A percentile compares a stretch with the other conserved stretches of the same genome.
These are phyloP conservation scores for Dothistroma pini DNA, from an alignment of 2,329 filamentous ascomycete genomes.

Conservation along the genomic window DNA sequence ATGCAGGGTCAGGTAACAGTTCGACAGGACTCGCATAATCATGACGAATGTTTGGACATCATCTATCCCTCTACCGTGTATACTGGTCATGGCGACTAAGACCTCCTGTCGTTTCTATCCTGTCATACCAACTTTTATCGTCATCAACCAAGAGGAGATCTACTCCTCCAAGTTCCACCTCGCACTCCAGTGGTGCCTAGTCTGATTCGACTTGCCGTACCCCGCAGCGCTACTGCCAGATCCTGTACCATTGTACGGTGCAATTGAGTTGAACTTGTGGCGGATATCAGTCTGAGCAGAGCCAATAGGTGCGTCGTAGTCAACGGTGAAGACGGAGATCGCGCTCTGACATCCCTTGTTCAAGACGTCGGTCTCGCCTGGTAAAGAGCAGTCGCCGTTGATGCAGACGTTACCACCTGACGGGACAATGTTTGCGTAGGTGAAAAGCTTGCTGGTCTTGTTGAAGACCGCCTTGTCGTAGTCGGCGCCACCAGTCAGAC, in stretches of 20 bases:
- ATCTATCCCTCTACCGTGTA: neutral
- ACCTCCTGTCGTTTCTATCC: neutral
- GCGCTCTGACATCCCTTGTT: constrained; percentile 40
- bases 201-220: neutral
- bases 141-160: neutral
- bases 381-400: constrained; percentile 51
- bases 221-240: neutral
- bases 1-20: too few relatives aligned
- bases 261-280: constrained; percentile 9
- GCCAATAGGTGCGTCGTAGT: constrained; percentile 48
- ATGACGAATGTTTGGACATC: neutral
- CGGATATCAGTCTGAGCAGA: constrained; percentile 22
- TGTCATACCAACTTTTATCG: neutral
- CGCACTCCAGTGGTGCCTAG: constrained; percentile 16
- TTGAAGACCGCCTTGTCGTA: constrained; percentile 48
- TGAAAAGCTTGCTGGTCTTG: constrained; percentile 44
- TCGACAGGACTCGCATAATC: too few relatives aligned
- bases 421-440: constrained; percentile 39
- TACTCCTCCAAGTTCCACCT: constrained; percentile 14
- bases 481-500: constrained; percentile 49
- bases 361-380: constrained; percentile 50
- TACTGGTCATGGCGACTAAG: too few relatives aligned
- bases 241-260: constrained; percentile 12
- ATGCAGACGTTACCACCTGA: constrained; percentile 41
- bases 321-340: constrained; percentile 49